Conservation (phyloP, 495 filamentous ascomycete genomes). For the Aspergillus coremiiformis region DNA sequence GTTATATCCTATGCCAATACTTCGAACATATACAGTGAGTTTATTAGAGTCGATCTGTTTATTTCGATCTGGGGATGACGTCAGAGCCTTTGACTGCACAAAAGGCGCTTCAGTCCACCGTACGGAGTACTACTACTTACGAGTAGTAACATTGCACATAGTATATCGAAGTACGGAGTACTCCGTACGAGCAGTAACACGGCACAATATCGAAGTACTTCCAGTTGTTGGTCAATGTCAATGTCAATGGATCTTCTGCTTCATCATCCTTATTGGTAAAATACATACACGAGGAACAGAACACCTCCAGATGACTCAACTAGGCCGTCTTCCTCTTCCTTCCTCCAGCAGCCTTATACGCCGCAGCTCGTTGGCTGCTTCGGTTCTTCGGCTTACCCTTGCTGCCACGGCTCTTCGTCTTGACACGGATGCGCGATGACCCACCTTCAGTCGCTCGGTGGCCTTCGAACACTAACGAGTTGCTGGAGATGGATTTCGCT, state of each 20-base stretch:
- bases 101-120: not conserved
- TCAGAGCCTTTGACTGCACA: not conserved
- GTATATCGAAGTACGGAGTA: no score
- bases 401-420: slow-evolving; percentile 51
- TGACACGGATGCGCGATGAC: slow-evolving; percentile 53
- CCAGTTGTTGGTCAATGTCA: not conserved
- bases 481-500: slow-evolving; percentile 30
- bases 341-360: slow-evolving; percentile 56
- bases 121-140: not conserved
- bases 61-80: not conserved
- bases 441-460: slow-evolving; percentile 64
- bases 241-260: no score
- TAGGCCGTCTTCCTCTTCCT: slow-evolving; percentile 26
- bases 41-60: no score
- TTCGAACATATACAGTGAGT: no score
- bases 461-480: slow-evolving; percentile 83
- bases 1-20: no score
- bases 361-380: slow-evolving; percentile 52
- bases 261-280: not conserved
- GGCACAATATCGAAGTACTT: no score
- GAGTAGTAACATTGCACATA: no score
- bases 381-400: slow-evolving; percentile 46
- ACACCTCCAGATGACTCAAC: not conserved
- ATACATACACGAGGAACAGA: not conserved
- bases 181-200: no score